phyloP scores from a whole-genome alignment of 2,329 filamentous ascomycete species.

The Dichotomopilus funicola region DNA sequence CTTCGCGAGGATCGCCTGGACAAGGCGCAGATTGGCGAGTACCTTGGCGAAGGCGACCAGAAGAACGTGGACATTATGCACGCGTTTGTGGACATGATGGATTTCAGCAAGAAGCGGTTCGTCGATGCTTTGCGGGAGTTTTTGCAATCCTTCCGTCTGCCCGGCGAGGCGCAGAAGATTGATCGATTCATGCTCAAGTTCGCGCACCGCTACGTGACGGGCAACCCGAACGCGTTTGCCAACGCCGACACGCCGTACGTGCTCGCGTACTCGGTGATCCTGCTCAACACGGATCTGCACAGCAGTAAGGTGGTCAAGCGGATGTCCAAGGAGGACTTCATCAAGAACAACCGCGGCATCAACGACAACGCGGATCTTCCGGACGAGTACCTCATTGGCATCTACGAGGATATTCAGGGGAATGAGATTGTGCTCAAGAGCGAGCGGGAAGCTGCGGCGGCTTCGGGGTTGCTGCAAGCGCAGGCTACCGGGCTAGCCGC shows the following conservation, averaged over 20 bases:
- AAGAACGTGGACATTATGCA: constrained; percentile 98
- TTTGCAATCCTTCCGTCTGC: constrained; percentile 87
- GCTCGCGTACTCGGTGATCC: constrained; percentile 89
- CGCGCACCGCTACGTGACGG: constrained; percentile 87
- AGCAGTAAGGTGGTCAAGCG: constrained; percentile 75
- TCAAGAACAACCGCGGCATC: constrained; percentile 98
- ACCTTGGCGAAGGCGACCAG: constrained; percentile 84
- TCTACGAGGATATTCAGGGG: constrained; percentile 84
- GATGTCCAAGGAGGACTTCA: constrained; percentile 96
- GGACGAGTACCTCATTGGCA: constrained; percentile 79
- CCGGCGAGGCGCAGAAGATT: constrained; percentile 96
- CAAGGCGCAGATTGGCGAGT: constrained; percentile 90
- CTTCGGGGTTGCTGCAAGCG: constrained; percentile 58
- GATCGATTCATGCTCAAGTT: constrained; percentile 99
- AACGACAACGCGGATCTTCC: constrained; percentile 94
- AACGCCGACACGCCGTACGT: constrained; percentile 98
- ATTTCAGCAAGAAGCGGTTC: constrained; percentile 85
- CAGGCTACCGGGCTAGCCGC: constrained; percentile 66
- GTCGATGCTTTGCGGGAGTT: constrained; percentile 89
- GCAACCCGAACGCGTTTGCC: constrained; percentile 94
- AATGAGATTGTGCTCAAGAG: constrained; percentile 95
- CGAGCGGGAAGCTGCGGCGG: constrained; percentile 82
- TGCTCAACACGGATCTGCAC: constrained; percentile 94
- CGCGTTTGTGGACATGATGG: constrained; percentile 92
- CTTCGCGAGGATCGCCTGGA: constrained; percentile 76